Base-by-base conservation (phyloP, 805 yeast species). In the Metschnikowia bowlesiae region DNA sequence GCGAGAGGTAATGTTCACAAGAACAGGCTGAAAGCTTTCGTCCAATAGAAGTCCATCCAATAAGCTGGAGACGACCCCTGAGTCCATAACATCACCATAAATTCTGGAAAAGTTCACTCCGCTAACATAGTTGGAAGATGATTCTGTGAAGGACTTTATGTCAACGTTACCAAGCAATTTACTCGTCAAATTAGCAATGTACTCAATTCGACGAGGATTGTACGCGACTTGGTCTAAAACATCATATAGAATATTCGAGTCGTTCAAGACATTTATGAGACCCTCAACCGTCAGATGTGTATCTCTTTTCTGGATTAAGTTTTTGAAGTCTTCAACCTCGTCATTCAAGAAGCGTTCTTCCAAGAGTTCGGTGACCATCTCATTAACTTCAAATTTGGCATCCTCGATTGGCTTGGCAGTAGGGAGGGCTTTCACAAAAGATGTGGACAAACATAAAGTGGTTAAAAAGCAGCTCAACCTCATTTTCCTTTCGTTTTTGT, bases 41-140 rank as follows among this genome's bases (percentile, higher is more conserved):
- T 73, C 77, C 52, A 73, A 62, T 30, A 73, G 58, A 10, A 71
- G 50, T 0, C 76, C 77, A 51, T 73, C 74, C 49, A 68, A 60
- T 2, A 65, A 44, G 6, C 70, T 65, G 7, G 62, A 53, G 16
- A 69, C 55, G 22, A 73, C 62, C 0, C 78, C 78, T 1, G 76
- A 71, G 2, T 63, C 57, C 46, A 56, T 45, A 9, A 70, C 67
- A 8, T 60, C 55, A 8, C 49, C 50, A 22, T 65, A 43, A 9
- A 69, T 52, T 4, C 58, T 62, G 6, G 70, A 37, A 29, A 49
- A 53, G 38, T 57, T 57, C 13, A 56, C 28, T 18, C 48, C 51
- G 26, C 53, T 44, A 9, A 48, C 52, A 13, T 50, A 41, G 14
- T 47, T 39, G 8, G 55, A 30, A 14, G 46, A 33, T 8, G 52